A percentile compares a stretch with the other conserved stretches of the same genome.
Evolutionary conservation across 73 alveolate genomes (phyloP).

Genomic region (Stentor coeruleus): DNA sequence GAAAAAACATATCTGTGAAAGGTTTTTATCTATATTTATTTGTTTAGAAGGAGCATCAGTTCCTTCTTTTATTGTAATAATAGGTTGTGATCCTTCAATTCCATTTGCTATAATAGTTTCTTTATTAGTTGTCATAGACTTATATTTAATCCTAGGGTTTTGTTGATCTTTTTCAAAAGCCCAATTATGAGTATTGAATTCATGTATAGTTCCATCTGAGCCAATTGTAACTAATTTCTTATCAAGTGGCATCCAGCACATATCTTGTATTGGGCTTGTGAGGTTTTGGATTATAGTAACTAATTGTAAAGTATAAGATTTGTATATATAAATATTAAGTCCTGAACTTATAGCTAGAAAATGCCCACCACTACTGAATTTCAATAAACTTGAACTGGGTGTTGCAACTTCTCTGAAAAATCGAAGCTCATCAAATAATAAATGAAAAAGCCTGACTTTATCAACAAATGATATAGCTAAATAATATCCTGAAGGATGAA

Average conservation of each 20-base stretch:
- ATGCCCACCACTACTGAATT: slow-evolving; percentile 95
- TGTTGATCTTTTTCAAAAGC: not conserved
- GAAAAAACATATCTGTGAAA: slow-evolving; percentile 44
- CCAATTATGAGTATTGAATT: slow-evolving; percentile 23
- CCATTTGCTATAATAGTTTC: not conserved
- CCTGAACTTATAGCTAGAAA: slow-evolving; percentile 84
- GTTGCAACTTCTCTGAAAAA: slow-evolving; percentile 79
- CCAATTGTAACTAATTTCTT: slow-evolving; percentile 65
- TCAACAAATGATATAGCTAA: slow-evolving; percentile 96
- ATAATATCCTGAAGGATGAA: slow-evolving; percentile 98
- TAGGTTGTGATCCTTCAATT: not conserved
- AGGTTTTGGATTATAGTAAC: slow-evolving; percentile 65
- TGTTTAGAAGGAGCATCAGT: not conserved
- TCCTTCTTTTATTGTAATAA: not conserved
- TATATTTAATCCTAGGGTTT: slow-evolving; percentile 20
- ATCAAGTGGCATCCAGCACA: slow-evolving; percentile 68
- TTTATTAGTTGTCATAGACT: not conserved
- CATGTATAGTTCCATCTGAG: slow-evolving; percentile 72
- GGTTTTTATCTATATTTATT: not conserved
- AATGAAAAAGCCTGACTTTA: slow-evolving; percentile 92
- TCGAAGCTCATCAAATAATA: slow-evolving; percentile 89
- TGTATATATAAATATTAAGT: slow-evolving; percentile 68
- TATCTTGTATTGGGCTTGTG: slow-evolving; percentile 56
- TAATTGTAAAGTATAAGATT: slow-evolving; percentile 86
- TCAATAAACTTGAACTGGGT: slow-evolving; percentile 68